These are phyloP conservation scores for Cercophora newfieldiana DNA, from an alignment of 495 filamentous ascomycete genomes.

Conservation along the genomic window DNA sequence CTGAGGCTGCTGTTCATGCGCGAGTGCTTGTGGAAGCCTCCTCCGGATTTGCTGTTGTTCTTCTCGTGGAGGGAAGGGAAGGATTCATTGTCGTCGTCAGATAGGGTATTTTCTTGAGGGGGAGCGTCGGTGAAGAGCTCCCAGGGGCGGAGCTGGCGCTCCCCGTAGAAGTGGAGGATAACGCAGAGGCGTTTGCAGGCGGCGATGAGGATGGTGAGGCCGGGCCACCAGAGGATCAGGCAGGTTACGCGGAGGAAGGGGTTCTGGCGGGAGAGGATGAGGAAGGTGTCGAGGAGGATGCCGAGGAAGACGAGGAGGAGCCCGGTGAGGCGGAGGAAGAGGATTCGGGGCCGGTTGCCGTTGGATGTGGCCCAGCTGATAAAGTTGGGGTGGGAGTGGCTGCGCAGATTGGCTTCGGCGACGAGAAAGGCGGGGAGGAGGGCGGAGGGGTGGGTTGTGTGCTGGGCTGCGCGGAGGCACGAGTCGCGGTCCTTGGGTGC, in stretches of 20 bases:
- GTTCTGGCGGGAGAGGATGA: conserved; percentile 56
- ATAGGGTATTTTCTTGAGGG: neutral
- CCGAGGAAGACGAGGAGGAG: conserved; percentile 49
- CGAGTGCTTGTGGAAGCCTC: conserved; percentile 4
- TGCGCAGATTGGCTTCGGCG: conserved; percentile 53
- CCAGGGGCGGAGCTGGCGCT: conserved; percentile 68
- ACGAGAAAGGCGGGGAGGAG: conserved; percentile 54
- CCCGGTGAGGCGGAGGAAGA: conserved; percentile 60
- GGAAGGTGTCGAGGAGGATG: conserved; percentile 51
- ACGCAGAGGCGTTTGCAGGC: conserved; percentile 65
- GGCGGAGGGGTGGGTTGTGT: conserved; percentile 71
- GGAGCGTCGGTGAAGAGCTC: conserved; percentile 37
- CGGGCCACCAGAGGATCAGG: conserved; percentile 59
- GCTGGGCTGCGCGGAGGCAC: conserved; percentile 61
- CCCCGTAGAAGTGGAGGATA: conserved; percentile 56
- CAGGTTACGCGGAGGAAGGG: conserved; percentile 57
- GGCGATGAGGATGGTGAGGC: conserved; percentile 59
- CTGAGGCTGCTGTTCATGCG: conserved; percentile 11
- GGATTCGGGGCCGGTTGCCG: conserved; percentile 57
- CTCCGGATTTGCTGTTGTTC: neutral
- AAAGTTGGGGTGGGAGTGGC: conserved; percentile 32
- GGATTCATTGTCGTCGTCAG: conserved; percentile 20
- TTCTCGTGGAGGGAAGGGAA: conserved; percentile 5
- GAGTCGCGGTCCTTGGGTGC: conserved; percentile 57
- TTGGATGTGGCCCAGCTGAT: conserved; percentile 66